Evolutionary conservation across 2,329 filamentous ascomycete genomes (phyloP).

Genomic region (Cercospora sp.): DNA sequence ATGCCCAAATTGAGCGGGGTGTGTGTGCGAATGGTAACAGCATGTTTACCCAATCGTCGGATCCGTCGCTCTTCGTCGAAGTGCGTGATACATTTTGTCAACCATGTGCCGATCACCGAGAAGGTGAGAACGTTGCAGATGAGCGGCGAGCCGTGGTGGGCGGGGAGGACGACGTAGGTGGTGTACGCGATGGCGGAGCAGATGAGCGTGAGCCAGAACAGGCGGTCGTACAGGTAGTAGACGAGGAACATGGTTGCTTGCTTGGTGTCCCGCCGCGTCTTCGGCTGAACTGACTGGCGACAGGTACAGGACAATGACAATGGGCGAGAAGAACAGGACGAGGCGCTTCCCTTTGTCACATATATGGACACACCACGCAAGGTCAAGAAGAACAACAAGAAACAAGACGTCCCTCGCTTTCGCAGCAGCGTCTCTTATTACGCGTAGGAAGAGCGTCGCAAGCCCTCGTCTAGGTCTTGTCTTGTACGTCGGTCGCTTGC

Average conservation of each 20-base stretch:
- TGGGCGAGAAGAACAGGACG: neutral
- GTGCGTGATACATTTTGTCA: conserved; percentile 25
- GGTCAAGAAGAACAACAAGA: neutral
- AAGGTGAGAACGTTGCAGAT: conserved; percentile 14
- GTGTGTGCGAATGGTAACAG: conserved; percentile 42
- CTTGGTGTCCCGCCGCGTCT: neutral
- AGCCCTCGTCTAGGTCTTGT: neutral
- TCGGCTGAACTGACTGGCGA: neutral
- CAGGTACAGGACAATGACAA: neutral
- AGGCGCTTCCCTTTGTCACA: neutral
- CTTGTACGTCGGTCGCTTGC: neutral
- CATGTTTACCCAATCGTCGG: conserved; percentile 47
- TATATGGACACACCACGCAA: neutral
- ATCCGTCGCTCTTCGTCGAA: conserved; percentile 42
- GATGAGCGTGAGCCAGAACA: conserved; percentile 18
- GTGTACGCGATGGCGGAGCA: conserved; percentile 20
- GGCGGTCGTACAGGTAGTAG: conserved; percentile 16
- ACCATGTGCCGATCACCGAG: conserved; percentile 14
- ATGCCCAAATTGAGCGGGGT: conserved; percentile 62
- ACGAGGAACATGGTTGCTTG: conserved; percentile 8
- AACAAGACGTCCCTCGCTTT: neutral
- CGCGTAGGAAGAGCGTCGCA: neutral
- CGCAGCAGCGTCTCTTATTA: neutral
- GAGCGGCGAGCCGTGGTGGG: neutral
- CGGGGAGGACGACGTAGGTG: neutral